phyloP scores from a whole-genome alignment of 2,329 filamentous ascomycete genomes.

The Aspergillus tamarii region DNA sequence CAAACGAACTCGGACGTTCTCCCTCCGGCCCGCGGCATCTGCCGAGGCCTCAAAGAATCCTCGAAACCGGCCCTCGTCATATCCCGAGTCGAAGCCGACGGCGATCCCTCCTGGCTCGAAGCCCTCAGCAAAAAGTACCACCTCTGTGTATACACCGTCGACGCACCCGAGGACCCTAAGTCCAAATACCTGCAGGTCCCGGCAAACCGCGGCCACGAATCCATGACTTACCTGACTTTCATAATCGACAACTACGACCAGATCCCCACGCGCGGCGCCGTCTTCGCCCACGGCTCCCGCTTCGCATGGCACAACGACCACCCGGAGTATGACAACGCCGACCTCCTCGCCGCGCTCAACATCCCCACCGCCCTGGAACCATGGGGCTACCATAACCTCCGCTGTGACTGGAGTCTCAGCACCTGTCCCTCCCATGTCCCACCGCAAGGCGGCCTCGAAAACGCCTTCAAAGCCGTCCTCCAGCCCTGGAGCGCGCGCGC shows the following conservation, averaged over 20 bases:
- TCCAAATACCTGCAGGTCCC: conserved; percentile 44
- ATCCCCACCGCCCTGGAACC: conserved; percentile 41
- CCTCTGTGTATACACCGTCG: conserved; percentile 47
- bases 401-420: conserved; percentile 55
- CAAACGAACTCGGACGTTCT: conserved; percentile 38
- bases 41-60: conserved; percentile 43
- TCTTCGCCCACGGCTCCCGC: conserved; percentile 50
- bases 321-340: conserved; percentile 50
- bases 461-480: conserved; percentile 39
- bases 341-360: conserved; percentile 44
- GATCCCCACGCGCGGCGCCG: conserved; percentile 42
- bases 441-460: conserved; percentile 49
- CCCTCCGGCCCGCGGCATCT: conserved; percentile 44
- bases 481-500: conserved; percentile 50
- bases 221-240: conserved; percentile 53
- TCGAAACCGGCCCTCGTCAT: conserved; percentile 52
- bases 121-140: conserved; percentile 45
- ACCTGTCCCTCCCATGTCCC: conserved; percentile 39
- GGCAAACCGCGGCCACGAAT: conserved; percentile 51
- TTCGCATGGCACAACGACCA: conserved; percentile 52
- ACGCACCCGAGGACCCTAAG: conserved; percentile 8
- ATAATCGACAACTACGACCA: conserved; percentile 51
- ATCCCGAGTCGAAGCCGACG: conserved; percentile 46
- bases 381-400: conserved; percentile 53
- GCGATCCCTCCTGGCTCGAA: conserved; percentile 48